phyloP scores from a whole-genome alignment of 371 early-diverging fungal genomes.

The Mucor circinelloides region DNA sequence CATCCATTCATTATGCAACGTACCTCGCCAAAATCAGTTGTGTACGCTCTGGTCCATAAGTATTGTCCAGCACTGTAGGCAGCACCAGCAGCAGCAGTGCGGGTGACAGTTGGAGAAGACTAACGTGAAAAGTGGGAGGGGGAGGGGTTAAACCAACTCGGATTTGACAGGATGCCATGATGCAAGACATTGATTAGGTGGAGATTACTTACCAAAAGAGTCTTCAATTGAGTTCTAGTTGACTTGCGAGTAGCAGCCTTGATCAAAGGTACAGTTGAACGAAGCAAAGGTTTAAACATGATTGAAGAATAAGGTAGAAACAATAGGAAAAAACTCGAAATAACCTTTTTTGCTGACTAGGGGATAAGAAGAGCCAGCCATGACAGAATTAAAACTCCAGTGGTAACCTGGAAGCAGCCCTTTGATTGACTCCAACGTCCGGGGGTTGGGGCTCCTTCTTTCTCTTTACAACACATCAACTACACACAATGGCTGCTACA shows the following conservation, averaged over 20 bases:
- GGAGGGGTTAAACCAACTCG: background rate
- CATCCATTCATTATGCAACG: background rate
- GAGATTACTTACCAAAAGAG: slow-evolving; percentile 12
- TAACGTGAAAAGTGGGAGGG: background rate
- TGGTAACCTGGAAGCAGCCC: background rate
- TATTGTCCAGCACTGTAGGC: background rate
- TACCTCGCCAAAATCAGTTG: slow-evolving; percentile 13
- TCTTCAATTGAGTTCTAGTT: background rate
- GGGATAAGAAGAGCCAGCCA: background rate
- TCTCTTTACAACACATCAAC: background rate
- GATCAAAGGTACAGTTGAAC: slow-evolving; percentile 24
- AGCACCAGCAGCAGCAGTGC: slow-evolving; percentile 4
- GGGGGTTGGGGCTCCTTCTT: background rate
- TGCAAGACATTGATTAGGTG: background rate
- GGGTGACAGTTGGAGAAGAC: slow-evolving; percentile 10
- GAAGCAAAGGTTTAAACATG: slow-evolving; percentile 31
- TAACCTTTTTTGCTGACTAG: background rate
- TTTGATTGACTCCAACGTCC: background rate
- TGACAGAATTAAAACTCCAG: background rate
- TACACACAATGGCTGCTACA: slow-evolving; percentile 3
- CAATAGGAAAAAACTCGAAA: background rate
- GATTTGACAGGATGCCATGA: slow-evolving; percentile 7
- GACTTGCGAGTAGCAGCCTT: slow-evolving; percentile 18
- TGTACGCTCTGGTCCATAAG: slow-evolving; percentile 7
- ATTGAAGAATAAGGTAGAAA: background rate